phyloP scores from a whole-genome alignment of 2,329 filamentous ascomycete species.

The Lachnellula subtilissima region DNA sequence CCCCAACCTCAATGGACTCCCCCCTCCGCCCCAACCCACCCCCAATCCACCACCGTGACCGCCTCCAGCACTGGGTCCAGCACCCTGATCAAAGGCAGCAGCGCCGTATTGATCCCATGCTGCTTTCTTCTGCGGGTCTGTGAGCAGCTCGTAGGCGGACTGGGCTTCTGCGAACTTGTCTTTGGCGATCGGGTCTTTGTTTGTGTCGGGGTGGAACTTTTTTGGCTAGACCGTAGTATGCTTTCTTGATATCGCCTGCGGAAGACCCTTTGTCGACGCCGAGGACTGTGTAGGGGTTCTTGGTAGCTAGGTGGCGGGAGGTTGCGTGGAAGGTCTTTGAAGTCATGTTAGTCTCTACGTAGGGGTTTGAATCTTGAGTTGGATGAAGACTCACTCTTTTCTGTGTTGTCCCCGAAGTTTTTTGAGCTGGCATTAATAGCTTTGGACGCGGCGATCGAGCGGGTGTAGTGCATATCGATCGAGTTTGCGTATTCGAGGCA shows the following conservation, averaged over 20 bases:
- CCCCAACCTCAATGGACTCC: slow-evolving; percentile 50
- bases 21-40: slow-evolving; percentile 60
- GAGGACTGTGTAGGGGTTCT: slow-evolving; percentile 83
- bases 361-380: not conserved
- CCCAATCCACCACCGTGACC: slow-evolving; percentile 52
- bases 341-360: slow-evolving; percentile 1
- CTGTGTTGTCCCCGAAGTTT: slow-evolving; percentile 4
- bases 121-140: slow-evolving; percentile 87
- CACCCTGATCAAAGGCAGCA: slow-evolving; percentile 76
- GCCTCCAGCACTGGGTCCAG: slow-evolving; percentile 52
- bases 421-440: not conserved
- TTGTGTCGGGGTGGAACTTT: slow-evolving; percentile 98
- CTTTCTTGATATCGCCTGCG: slow-evolving; percentile 89
- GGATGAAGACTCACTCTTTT: slow-evolving; percentile 23
- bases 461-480: slow-evolving; percentile 14
- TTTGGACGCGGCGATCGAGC: slow-evolving; percentile 7
- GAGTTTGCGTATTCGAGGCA: slow-evolving; percentile 16
- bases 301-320: slow-evolving; percentile 32
- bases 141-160: slow-evolving; percentile 87
- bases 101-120: slow-evolving; percentile 88
- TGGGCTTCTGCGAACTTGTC: slow-evolving; percentile 94
- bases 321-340: slow-evolving; percentile 30
- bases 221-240: slow-evolving; percentile 95
- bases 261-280: slow-evolving; percentile 81
- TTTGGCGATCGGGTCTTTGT: slow-evolving; percentile 90